Conservation (phyloP, 73 alveolate genomes). For the Tetrahymena elliotti region DNA sequence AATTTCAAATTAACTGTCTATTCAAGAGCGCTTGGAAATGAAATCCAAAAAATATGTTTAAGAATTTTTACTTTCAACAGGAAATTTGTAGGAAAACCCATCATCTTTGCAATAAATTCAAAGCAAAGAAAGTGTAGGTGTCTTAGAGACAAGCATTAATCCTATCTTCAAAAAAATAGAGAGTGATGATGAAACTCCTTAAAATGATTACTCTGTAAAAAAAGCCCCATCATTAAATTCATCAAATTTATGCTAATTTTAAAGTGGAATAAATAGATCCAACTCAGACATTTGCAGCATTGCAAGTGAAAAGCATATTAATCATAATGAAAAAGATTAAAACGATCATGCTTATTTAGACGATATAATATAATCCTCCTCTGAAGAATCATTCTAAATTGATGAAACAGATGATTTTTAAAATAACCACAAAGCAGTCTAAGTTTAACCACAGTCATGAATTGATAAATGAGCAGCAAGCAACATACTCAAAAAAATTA, state of each 20-base stretch:
- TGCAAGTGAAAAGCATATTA: background rate
- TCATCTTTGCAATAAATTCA: background rate
- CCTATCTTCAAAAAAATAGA: background rate
- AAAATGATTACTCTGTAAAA: background rate
- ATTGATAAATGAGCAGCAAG: too few relatives aligned
- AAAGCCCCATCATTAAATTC: background rate
- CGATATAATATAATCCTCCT: background rate
- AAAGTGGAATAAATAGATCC: background rate
- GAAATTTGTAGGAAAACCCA: background rate
- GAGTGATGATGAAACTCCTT: background rate
- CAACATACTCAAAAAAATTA: too few relatives aligned
- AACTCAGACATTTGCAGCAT: background rate
- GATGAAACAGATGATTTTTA: background rate
- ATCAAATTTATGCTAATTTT: background rate
- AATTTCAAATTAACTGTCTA: background rate
- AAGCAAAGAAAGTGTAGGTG: background rate
- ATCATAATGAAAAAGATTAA: background rate
- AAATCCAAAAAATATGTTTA: background rate
- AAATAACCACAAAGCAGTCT: background rate
- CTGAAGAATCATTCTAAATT: background rate
- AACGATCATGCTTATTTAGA: background rate
- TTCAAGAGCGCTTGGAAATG: background rate
- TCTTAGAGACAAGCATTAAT: background rate
- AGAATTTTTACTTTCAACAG: background rate
- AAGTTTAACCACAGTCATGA: background rate